Conservation (phyloP, 345 rosid genomes). For the Angophora floribunda region DNA sequence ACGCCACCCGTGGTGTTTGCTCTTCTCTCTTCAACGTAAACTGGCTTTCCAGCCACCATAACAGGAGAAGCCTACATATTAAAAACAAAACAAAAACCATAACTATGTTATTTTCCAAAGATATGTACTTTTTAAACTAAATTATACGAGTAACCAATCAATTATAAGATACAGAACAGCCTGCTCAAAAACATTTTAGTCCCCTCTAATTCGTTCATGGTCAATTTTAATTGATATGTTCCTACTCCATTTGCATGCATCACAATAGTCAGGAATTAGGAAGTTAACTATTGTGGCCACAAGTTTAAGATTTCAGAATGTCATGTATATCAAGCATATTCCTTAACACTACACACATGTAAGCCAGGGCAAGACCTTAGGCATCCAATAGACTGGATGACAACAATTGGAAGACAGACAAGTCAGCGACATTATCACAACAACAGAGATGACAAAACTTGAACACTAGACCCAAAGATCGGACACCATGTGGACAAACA, state of each 20-base stretch:
- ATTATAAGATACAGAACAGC: background rate
- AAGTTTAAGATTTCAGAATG: background rate
- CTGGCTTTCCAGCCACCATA: constrained; percentile 78
- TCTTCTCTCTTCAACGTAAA: constrained; percentile 92
- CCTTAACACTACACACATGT: background rate
- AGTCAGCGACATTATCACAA: background rate
- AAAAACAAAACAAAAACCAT: background rate
- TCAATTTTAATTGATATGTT: background rate
- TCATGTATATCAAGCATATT: background rate
- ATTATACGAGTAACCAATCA: background rate
- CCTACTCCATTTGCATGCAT: background rate
- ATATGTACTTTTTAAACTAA: background rate
- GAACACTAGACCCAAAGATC: background rate
- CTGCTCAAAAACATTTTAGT: background rate
- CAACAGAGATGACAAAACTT: background rate
- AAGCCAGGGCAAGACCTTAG: background rate
- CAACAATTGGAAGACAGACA: background rate
- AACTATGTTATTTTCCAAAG: background rate
- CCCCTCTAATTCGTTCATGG: background rate
- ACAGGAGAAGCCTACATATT: constrained; percentile 76
- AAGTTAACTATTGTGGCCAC: background rate
- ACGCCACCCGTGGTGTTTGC: constrained; percentile 61
- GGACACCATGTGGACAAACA: background rate
- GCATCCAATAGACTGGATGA: background rate
- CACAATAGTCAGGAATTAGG: background rate